Evolutionary conservation across 176 grass and related monocot genomes (phyloP).

Genomic region (Panicum miliaceum): DNA sequence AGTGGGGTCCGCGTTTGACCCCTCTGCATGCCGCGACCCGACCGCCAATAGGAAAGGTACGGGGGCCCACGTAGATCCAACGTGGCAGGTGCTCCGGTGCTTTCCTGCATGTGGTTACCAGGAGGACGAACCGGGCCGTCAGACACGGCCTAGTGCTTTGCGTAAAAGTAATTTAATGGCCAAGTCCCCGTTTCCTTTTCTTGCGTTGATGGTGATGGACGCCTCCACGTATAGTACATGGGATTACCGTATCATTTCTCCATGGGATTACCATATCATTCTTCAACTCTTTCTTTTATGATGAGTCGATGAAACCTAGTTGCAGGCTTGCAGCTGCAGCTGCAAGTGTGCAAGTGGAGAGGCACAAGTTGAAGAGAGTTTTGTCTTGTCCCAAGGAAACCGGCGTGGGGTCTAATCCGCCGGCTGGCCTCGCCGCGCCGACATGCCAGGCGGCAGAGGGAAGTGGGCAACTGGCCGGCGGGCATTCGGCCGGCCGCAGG

Average conservation of each 20-base stretch:
- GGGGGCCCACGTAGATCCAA: neutral
- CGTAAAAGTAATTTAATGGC: neutral
- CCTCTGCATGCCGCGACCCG: neutral
- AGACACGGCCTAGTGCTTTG: neutral
- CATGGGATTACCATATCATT: neutral
- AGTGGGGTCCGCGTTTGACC: constrained; percentile 41
- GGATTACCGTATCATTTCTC: neutral
- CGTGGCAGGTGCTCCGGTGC: constrained; percentile 3
- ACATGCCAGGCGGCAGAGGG: constrained; percentile 18
- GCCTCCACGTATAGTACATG: neutral
- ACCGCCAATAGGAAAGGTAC: constrained; percentile 18
- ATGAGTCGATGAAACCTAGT: neutral
- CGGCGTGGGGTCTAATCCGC: neutral
- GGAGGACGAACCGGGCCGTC: neutral
- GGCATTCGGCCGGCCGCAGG: neutral
- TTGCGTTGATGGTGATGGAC: constrained; percentile 18
- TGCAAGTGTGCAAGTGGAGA: constrained; percentile 1
- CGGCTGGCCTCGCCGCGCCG: neutral
- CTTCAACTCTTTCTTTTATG: neutral
- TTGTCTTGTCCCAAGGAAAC: neutral
- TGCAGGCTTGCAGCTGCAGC: no score
- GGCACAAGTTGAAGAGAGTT: neutral
- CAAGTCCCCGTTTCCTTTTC: neutral
- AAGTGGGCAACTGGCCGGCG: neutral
- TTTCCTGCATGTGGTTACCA: neutral